Base-by-base conservation (phyloP, 2,329 filamentous ascomycete species). In the Ceratocystis diversiconidia region DNA sequence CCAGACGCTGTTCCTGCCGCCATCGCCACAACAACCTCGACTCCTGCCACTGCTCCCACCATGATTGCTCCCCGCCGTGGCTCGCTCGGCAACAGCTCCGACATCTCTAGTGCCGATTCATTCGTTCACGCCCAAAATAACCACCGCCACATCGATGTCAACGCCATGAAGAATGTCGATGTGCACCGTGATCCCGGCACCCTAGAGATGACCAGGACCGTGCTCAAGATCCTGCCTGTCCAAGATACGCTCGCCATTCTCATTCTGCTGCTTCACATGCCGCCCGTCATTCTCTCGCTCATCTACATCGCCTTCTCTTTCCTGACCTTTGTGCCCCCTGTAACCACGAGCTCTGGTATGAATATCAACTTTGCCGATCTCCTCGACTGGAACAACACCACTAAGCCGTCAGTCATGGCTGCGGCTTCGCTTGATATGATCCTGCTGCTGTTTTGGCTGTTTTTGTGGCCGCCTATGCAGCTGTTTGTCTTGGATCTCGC, bases 181-280 rank as follows among this genome's bases (percentile, higher is more conserved):
- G 81, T 87, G 65, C 87, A 88, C 72, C 85, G 85, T 70, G 85
- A 88, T 73, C 79, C 85, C 65, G 88, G 88, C 67, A 85, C 89
- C 61, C 77, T 95, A 70, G 86, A 89, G 71, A 80, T 95, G 69
- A 87, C 88, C 69, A 83, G 89, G 70, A 96, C 91, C 65, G 92
- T 97, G 71, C 84, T 97, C 74, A 86, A 85, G 72, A 90, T 91
- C 63, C 92, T 92, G 72, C 92, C 92, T 64, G 85, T 96, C 73
- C 89, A 90, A 77, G 92, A 97, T 77, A 96, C 92, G 68, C 90
- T 96, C 76, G 91, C 92, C 73, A 96, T 97, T 72, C 85, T 97
- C 74, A 96, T 96, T 76, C 89, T 96, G 71, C 84, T 97, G 70
- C 88, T 96, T 76, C 92, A 95, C 74, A 85, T 96, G 8, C 92